Base-by-base conservation (phyloP, 305 asterid species). In the Solanum hybrid region DNA sequence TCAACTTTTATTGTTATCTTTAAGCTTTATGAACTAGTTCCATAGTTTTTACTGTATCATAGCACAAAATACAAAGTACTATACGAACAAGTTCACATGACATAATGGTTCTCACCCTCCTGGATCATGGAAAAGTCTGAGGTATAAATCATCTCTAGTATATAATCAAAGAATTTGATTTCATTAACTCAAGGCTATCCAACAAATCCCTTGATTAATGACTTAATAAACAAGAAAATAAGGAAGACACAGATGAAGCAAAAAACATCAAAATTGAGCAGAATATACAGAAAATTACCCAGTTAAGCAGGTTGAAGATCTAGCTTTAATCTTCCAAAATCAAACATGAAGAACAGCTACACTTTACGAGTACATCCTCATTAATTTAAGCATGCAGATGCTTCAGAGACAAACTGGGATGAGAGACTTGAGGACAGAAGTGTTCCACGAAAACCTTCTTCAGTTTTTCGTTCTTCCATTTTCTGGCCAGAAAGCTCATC, bases 401-500 rank as follows among this genome's bases (percentile, higher is more conserved):
- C 95, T 93, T 95, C 97, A 37, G 96, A 93, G 88, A 94, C 93
- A 15, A 92, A 92, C 89, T 90, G 98, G 72, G 95, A 91, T 57
- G 98, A 91, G 90, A 95, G 91, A 90, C 94, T 91, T 89, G 99
- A 97, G 79, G 99, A 86, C 88, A 97, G 97, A 91, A 97, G 98
- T 72, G 99, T 96, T 90, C 98, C 99, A 77, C 99, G 97, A 89
- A 97, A 97, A 81, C 99, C 99, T 91, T 92, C 98, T 92, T 97
- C 99, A 39, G 94, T 91, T 91, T 89, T 93, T 79, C 90, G 94
- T 33, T 89, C 75, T 81, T 96, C 97, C 92, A 91, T 83, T 93
- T 93, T 96, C 51, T 95, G 92, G 91, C 94, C 98, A 61, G 94
- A 94, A 90, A 97, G 96, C 94, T 97, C 99, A 92, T 97, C 99